Evolutionary conservation across 345 rosid genomes (phyloP).

Genomic region (Barbarea vulgaris): DNA sequence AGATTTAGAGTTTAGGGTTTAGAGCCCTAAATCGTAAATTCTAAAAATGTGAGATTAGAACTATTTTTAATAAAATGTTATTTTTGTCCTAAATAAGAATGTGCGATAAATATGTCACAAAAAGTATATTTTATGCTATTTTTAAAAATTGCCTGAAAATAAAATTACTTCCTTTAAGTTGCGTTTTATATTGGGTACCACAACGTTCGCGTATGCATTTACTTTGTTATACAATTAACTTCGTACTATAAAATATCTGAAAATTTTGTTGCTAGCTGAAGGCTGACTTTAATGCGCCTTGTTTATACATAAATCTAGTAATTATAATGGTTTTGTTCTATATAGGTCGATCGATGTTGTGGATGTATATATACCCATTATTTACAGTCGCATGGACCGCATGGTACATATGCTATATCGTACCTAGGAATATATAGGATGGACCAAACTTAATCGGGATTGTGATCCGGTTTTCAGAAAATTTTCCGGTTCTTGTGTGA

Average conservation of each 20-base stretch:
- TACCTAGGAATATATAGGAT: neutral
- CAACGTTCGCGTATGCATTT: neutral
- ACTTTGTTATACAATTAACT: neutral
- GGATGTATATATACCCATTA: neutral
- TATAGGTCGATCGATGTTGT: neutral
- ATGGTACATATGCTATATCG: neutral
- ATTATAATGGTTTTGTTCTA: neutral
- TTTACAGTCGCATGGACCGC: neutral
- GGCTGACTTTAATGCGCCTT: neutral
- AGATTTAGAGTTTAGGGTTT: too few relatives aligned
- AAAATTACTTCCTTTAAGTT: neutral
- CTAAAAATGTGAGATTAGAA: too few relatives aligned
- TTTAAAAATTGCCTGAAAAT: too few relatives aligned
- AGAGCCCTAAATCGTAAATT: too few relatives aligned
- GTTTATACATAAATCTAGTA: neutral
- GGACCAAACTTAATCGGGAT: neutral
- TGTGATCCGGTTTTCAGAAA: neutral
- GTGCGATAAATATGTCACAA: too few relatives aligned
- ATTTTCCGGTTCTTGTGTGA: constrained; percentile 20
- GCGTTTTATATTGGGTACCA: neutral
- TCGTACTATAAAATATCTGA: neutral
- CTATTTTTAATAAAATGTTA: too few relatives aligned
- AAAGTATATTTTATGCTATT: too few relatives aligned
- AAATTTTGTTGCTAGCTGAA: neutral
- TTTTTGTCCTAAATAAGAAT: too few relatives aligned